These are phyloP conservation scores for Penicillium oxalicum DNA, from an alignment of 2,329 filamentous ascomycete species.

Conservation along the genomic window DNA sequence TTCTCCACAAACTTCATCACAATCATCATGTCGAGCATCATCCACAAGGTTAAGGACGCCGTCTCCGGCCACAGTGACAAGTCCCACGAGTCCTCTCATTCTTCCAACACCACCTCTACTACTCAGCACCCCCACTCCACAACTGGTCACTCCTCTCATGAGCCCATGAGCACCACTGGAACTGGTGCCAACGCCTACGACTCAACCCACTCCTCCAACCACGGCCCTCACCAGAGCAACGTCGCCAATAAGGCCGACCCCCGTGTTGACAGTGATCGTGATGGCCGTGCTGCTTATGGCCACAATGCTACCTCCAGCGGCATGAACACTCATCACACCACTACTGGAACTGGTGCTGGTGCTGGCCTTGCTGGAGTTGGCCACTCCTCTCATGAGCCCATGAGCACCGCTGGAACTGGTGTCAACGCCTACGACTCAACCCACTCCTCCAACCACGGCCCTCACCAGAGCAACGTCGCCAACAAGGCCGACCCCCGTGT, in stretches of 20 bases:
- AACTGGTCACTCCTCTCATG: no score
- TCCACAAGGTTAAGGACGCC: slow-evolving; percentile 18
- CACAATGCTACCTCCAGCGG: neutral
- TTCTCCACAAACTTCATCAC: neutral
- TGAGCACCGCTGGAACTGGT: no score
- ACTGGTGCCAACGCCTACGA: neutral
- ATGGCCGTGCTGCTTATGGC: neutral
- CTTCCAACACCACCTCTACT: neutral
- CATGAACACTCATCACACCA: slow-evolving; percentile 1
- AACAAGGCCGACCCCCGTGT: slow-evolving; percentile 10
- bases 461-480: slow-evolving; percentile 10
- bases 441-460: slow-evolving; percentile 9
- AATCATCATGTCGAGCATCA: slow-evolving; percentile 13
- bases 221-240: slow-evolving; percentile 11
- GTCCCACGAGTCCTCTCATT: neutral
- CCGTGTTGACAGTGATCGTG: slow-evolving; percentile 8
- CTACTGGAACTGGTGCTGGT: neutral
- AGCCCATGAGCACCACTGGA: no score
- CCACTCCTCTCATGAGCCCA: no score
- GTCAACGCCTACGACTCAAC: neutral
- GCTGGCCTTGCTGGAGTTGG: no score
- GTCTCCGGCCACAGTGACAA: slow-evolving; percentile 11
- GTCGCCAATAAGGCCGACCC: slow-evolving; percentile 9
- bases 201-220: slow-evolving; percentile 7
- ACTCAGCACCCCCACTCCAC: no score